These are phyloP conservation scores for Zelopaecilomyces penicillatus DNA, from an alignment of 2,329 filamentous ascomycete species.

Conservation along the genomic window DNA sequence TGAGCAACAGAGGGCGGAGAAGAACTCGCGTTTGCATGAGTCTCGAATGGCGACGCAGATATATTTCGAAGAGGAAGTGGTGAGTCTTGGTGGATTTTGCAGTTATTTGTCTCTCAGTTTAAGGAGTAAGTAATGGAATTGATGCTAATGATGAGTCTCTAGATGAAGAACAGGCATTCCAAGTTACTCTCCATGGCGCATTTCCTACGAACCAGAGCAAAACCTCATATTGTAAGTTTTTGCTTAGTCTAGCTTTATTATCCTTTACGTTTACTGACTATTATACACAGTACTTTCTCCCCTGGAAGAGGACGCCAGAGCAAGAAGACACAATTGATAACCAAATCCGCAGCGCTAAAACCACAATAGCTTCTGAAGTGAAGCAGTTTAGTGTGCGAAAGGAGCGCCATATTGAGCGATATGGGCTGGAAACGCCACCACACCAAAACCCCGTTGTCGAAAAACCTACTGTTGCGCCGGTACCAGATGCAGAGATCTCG, in stretches of 20 bases:
- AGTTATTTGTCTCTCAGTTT: neutral
- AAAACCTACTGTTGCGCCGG: slow-evolving; percentile 17
- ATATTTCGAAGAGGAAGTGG: slow-evolving; percentile 66
- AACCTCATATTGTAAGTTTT: slow-evolving; percentile 63
- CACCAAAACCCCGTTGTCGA: slow-evolving; percentile 21
- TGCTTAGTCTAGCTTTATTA: too few species aligned
- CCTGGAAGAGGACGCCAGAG: slow-evolving; percentile 62
- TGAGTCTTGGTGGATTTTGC: slow-evolving; percentile 35
- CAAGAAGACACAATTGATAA: slow-evolving; percentile 64
- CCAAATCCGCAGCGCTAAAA: slow-evolving; percentile 60
- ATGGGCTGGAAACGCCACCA: slow-evolving; percentile 11
- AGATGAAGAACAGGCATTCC: slow-evolving; percentile 70
- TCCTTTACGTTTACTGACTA: too few species aligned
- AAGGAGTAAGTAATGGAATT: slow-evolving; percentile 1
- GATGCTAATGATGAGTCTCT: slow-evolving; percentile 12
- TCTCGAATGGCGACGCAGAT: slow-evolving; percentile 62
- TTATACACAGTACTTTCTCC: slow-evolving; percentile 66
- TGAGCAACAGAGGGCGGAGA: slow-evolving; percentile 57
- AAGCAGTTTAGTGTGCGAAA: slow-evolving; percentile 50
- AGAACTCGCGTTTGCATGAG: slow-evolving; percentile 51
- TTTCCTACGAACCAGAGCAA: slow-evolving; percentile 62
- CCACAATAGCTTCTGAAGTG: slow-evolving; percentile 54
- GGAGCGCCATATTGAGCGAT: slow-evolving; percentile 26
- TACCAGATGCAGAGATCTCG: slow-evolving; percentile 7
- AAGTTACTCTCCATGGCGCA: slow-evolving; percentile 64